phyloP scores from a whole-genome alignment of 1,284 basidiomycete genomes.

The Puccinia horiana region DNA sequence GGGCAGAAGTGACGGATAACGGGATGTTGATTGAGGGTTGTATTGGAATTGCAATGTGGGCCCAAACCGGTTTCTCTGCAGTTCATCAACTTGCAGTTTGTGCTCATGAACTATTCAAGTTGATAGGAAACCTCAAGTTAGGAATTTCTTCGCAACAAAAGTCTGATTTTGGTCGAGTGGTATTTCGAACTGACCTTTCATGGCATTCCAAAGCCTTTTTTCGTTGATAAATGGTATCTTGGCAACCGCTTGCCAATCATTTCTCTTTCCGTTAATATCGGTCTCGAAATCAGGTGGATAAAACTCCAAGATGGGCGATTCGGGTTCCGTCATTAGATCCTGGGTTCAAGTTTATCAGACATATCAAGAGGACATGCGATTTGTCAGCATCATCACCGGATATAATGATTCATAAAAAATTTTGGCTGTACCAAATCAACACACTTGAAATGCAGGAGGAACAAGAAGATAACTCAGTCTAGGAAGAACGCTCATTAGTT shows the following conservation, averaged over 20 bases:
- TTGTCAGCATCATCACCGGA: neutral
- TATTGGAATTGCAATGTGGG: slow-evolving; percentile 77
- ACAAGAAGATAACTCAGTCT: slow-evolving; percentile 84
- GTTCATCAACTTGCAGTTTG: slow-evolving; percentile 75
- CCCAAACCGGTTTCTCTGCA: slow-evolving; percentile 74
- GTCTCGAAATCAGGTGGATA: slow-evolving; percentile 87
- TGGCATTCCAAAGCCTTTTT: slow-evolving; percentile 74
- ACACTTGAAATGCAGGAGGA: slow-evolving; percentile 70
- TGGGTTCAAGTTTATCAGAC: slow-evolving; percentile 63
- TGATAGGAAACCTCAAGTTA: neutral
- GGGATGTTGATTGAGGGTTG: slow-evolving; percentile 62
- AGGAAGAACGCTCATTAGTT: slow-evolving; percentile 97
- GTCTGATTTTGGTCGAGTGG: neutral
- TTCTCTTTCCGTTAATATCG: slow-evolving; percentile 97
- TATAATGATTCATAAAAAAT: neutral
- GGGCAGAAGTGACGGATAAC: slow-evolving; percentile 84
- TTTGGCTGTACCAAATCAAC: neutral
- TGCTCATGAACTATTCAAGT: slow-evolving; percentile 65
- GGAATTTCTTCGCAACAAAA: neutral
- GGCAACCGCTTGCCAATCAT: slow-evolving; percentile 97
- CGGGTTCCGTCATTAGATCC: slow-evolving; percentile 84
- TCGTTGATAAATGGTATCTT: slow-evolving; percentile 99
- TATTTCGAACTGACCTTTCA: slow-evolving; percentile 64
- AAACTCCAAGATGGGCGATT: slow-evolving; percentile 89
- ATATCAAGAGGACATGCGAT: neutral